Evolutionary conservation across 345 rosid genomes (phyloP).

Genomic region (Laguncularia racemosa): DNA sequence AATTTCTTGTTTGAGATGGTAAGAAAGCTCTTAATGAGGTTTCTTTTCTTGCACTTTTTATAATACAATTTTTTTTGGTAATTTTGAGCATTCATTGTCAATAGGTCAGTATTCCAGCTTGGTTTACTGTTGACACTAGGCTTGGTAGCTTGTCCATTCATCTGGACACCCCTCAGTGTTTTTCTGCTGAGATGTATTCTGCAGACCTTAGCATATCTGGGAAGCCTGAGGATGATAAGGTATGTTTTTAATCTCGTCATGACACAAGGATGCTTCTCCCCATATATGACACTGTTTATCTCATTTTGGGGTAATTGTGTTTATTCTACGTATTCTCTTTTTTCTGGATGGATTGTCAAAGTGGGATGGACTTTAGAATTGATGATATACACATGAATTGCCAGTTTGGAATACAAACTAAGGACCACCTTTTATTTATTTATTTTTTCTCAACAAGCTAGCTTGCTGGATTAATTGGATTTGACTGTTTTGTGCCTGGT

Average conservation of each 20-base stretch:
- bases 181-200: slow-evolving; percentile 98
- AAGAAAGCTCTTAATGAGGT: slow-evolving; percentile 8
- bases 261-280: not conserved
- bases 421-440: no score
- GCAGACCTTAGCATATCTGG: slow-evolving; percentile 87
- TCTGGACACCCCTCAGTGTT: slow-evolving; percentile 98
- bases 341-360: no score
- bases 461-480: no score
- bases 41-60: not conserved
- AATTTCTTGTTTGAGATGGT: slow-evolving; percentile 97
- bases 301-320: not conserved
- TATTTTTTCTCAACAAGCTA: no score
- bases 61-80: slow-evolving; percentile 2
- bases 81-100: slow-evolving; percentile 14
- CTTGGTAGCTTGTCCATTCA: slow-evolving; percentile 94
- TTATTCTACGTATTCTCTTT: no score
- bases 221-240: slow-evolving; percentile 98
- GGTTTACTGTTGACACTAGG: slow-evolving; percentile 93
- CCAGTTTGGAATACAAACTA: no score
- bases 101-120: slow-evolving; percentile 97
- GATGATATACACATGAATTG: no score
- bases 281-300: not conserved
- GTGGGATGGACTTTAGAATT: no score
- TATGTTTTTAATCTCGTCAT: slow-evolving; percentile 10
- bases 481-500: no score